Evolutionary conservation across 2,329 filamentous ascomycete species (phyloP).

Genomic region (Calonectria crousiana): DNA sequence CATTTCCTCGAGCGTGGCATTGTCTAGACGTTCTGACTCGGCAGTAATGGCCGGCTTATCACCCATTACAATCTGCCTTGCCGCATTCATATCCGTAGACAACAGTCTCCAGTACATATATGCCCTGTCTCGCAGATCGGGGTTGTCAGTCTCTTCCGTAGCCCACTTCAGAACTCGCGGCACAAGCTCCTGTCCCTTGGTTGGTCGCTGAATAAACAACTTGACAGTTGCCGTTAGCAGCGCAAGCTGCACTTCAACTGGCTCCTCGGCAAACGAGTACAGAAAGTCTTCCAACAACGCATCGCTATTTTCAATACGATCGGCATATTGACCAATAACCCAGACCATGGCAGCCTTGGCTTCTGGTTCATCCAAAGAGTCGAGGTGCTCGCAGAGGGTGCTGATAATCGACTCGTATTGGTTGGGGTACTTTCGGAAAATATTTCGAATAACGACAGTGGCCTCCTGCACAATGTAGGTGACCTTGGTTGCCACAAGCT

Average conservation of each 20-base stretch:
- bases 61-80: conserved; percentile 93
- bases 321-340: conserved; percentile 98
- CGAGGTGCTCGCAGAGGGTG: conserved; percentile 94
- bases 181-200: conserved; percentile 92
- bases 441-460: conserved; percentile 98
- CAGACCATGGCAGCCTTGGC: conserved; percentile 99
- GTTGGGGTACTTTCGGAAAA: conserved; percentile 99
- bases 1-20: conserved; percentile 93
- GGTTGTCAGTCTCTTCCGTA: conserved; percentile 99
- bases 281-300: conserved; percentile 94
- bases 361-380: conserved; percentile 96
- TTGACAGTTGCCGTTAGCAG: conserved; percentile 97
- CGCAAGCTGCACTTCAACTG: conserved; percentile 94
- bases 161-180: conserved; percentile 98
- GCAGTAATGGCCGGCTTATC: conserved; percentile 97
- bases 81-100: conserved; percentile 89
- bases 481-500: conserved; percentile 96
- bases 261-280: conserved; percentile 93
- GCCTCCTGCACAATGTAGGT: conserved; percentile 99
- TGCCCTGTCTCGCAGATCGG: conserved; percentile 92
- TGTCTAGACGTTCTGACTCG: conserved; percentile 93
- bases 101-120: conserved; percentile 99
- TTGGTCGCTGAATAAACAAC: conserved; percentile 95
- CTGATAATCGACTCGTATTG: conserved; percentile 98
- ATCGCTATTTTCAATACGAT: conserved; percentile 97